Evolutionary conservation across 164 flowering plant species (phyloP).

Genomic region (Kingdonia uniflora): DNA sequence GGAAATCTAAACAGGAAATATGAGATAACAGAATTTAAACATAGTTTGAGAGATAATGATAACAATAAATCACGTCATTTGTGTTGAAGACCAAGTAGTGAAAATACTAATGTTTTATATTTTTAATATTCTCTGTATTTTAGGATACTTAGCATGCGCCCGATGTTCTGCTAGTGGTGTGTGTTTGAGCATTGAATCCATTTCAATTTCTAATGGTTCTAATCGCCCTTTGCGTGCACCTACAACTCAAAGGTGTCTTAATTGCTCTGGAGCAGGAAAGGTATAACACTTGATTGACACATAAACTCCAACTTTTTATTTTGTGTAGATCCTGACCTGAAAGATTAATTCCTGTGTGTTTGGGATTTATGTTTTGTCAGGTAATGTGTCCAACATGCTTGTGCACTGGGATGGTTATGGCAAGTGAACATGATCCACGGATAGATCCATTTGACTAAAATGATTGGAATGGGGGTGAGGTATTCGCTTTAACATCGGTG

Average conservation of each 20-base stretch:
- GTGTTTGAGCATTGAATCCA: conserved; percentile 52
- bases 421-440: conserved; percentile 94
- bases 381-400: conserved; percentile 98
- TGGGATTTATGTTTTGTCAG: conserved; percentile 20
- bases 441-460: conserved; percentile 85
- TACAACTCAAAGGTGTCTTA: conserved; percentile 60
- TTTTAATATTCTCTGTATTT: background rate
- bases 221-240: conserved; percentile 50
- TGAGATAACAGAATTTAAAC: no score
- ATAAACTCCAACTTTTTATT: background rate
- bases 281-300: conserved; percentile 22
- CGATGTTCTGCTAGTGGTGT: conserved; percentile 84
- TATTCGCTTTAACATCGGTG: no score
- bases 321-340: background rate
- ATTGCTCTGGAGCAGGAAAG: conserved; percentile 96
- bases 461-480: background rate
- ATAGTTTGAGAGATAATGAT: no score
- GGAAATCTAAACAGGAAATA: no score
- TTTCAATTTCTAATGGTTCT: conserved; percentile 32
- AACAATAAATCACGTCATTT: no score
- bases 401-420: conserved; percentile 97
- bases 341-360: background rate
- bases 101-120: no score
- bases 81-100: no score
- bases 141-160: conserved; percentile 93